phyloP scores from a whole-genome alignment of 768 basidiomycete species.

The Russula ochroleuca region DNA sequence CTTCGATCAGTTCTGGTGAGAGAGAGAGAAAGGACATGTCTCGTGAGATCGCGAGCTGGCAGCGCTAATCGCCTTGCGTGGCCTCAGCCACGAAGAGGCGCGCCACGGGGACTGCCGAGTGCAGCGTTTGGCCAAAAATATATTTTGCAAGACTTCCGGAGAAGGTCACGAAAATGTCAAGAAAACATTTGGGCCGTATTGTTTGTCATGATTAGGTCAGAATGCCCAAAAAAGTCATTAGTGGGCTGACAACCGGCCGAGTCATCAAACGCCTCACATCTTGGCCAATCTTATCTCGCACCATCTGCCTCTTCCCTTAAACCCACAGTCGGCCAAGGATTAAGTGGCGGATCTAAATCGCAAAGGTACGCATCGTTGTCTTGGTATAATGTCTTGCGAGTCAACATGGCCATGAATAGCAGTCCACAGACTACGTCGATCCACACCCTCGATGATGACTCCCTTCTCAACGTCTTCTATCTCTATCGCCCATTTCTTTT shows the following conservation, averaged over 20 bases:
- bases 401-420: neutral
- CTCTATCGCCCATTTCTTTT: neutral
- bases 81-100: neutral
- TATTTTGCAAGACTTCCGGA: too few relatives aligned
- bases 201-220: too few relatives aligned
- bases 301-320: neutral
- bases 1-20: conserved; percentile 12
- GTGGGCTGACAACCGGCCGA: too few relatives aligned
- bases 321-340: neutral
- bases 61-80: neutral
- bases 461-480: neutral
- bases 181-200: too few relatives aligned
- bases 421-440: neutral
- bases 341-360: neutral
- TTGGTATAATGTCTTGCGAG: neutral
- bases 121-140: neutral
- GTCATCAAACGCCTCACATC: too few relatives aligned
- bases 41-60: neutral
- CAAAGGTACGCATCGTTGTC: neutral
- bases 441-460: neutral
- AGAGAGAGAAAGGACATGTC: conserved; percentile 18
- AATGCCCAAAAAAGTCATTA: too few relatives aligned
- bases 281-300: too few relatives aligned
- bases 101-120: conserved; percentile 14
- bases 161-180: too few relatives aligned